phyloP scores from a whole-genome alignment of 805 yeast genomes.

The Candida sakaeoensis region DNA sequence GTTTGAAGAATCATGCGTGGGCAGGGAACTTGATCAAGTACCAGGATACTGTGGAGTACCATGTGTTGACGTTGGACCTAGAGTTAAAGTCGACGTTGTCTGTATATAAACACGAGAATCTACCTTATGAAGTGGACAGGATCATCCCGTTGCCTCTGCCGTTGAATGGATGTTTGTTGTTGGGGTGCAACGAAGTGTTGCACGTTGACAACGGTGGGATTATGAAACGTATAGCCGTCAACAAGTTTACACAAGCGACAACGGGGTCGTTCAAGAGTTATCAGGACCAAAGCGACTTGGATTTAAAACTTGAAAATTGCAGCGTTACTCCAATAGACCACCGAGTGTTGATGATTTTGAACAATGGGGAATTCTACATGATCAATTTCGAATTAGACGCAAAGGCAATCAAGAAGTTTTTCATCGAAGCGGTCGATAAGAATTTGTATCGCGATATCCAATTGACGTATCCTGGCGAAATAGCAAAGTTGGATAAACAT shows the following conservation, averaged over 20 bases:
- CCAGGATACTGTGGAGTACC: slow-evolving; percentile 60
- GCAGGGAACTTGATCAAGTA: slow-evolving; percentile 62
- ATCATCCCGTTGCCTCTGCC: slow-evolving; percentile 64
- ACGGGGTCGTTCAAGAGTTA: slow-evolving; percentile 34
- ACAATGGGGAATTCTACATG: slow-evolving; percentile 31
- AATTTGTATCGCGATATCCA: slow-evolving; percentile 27
- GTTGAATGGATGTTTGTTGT: slow-evolving; percentile 60
- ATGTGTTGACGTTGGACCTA: slow-evolving; percentile 67
- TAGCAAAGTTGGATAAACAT: slow-evolving; percentile 38
- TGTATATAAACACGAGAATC: slow-evolving; percentile 56
- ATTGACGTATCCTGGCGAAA: slow-evolving; percentile 37
- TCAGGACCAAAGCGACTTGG: slow-evolving; percentile 47
- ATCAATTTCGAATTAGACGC: slow-evolving; percentile 41
- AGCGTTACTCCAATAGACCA: slow-evolving; percentile 30
- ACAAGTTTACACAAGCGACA: slow-evolving; percentile 43
- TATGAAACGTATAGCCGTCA: slow-evolving; percentile 58
- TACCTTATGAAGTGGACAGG: slow-evolving; percentile 73
- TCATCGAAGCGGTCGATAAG: slow-evolving; percentile 28
- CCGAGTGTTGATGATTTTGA: slow-evolving; percentile 28
- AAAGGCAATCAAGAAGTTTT: slow-evolving; percentile 34
- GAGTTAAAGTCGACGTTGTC: slow-evolving; percentile 56
- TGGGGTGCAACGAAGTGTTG: slow-evolving; percentile 75
- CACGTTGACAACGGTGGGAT: slow-evolving; percentile 81
- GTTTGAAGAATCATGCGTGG: slow-evolving; percentile 62
- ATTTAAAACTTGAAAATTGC: slow-evolving; percentile 55